Evolutionary conservation across 768 basidiomycete genomes (phyloP).

Genomic region (Tremella yokohamensis): DNA sequence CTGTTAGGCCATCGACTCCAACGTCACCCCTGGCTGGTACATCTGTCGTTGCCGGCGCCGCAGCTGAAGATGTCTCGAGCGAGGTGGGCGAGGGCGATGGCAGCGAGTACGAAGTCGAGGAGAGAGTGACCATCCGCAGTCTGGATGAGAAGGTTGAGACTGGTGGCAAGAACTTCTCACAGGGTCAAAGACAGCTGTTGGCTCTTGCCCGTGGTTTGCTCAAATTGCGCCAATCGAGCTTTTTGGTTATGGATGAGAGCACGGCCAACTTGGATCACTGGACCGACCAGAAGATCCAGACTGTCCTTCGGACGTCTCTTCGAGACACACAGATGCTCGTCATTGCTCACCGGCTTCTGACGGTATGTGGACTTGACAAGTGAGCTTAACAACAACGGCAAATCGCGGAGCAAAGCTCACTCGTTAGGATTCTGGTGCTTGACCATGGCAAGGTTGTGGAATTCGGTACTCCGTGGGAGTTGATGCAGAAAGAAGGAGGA

Average conservation of each 20-base stretch:
- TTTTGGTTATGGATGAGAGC: slow-evolving; percentile 61
- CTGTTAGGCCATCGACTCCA: too few species aligned
- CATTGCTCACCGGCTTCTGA: slow-evolving; percentile 59
- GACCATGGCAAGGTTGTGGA: slow-evolving; percentile 54
- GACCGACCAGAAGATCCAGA: slow-evolving; percentile 62
- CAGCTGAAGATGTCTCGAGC: slow-evolving; percentile 2
- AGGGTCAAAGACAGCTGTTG: slow-evolving; percentile 62
- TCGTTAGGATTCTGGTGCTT: slow-evolving; percentile 55
- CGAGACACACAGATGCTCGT: slow-evolving; percentile 58
- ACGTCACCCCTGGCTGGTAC: slow-evolving; percentile 3
- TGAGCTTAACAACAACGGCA: slow-evolving; percentile 19
- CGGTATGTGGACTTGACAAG: slow-evolving; percentile 62
- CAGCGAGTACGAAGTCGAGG: slow-evolving; percentile 28
- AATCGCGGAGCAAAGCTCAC: background rate
- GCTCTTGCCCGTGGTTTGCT: slow-evolving; percentile 58
- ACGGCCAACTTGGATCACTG: slow-evolving; percentile 57
- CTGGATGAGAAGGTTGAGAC: slow-evolving; percentile 50
- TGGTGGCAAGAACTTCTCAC: slow-evolving; percentile 55
- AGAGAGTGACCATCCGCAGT: slow-evolving; percentile 45
- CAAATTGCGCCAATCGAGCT: slow-evolving; percentile 56
- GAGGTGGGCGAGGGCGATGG: slow-evolving; percentile 17
- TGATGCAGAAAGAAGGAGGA: slow-evolving; percentile 56
- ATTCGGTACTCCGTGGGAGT: slow-evolving; percentile 47
- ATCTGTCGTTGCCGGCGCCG: background rate
- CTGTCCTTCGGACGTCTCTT: slow-evolving; percentile 56